Evolutionary conservation across 495 filamentous ascomycete genomes (phyloP), one percentile per base, ranked within the genome.

Genomic region (Niebla homalea): DNA sequence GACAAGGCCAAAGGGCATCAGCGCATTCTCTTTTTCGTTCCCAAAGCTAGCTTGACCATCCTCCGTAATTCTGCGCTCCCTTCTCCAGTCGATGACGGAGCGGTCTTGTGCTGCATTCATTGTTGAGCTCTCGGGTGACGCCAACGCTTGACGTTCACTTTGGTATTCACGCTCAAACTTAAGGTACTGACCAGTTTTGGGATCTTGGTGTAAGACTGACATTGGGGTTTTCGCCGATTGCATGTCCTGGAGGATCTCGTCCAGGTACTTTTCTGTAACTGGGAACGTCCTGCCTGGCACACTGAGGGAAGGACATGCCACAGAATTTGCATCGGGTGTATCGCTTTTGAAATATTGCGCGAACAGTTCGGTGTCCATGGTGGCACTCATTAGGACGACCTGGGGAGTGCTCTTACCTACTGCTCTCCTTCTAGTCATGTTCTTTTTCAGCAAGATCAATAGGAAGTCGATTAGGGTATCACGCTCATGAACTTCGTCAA

Each of bases 401-500:
- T 72, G 75, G 5, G 77, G 75, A 21, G 59, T 60, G 11, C 58
- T 51, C 46, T 65, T 63, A 8, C 67, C 66, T n/a, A 46, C 51
- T 6, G 29, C 48, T 49, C 48, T 57, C 29, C 73, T 63, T 16
- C 67, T 53, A 21, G 63, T 55, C 16, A 77, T 58, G 20, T 60
- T 59, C 19, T 67, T 69, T 56, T 75, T 80, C 23, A 80, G 52
- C 19, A 76, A 55, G 37, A 78, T 67, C 57, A 81, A 66, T 16
- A 78, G 61, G 49, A 78, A 71, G 52, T 81, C 77, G 29, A 77
- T 74, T 5, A 62, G 50, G 20, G 77, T 67, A 54, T 76, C 70
- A 46, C 77, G 69, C 53, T 79, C 77, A 57, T 81, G 78, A 32
- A 80, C 76, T 62, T 81, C 78, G 48, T 81, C 77, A 46, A 81